Evolutionary conservation across 305 asterid genomes (phyloP), one percentile per base, ranked within the genome.

Genomic region (Plantago lanceolata): DNA sequence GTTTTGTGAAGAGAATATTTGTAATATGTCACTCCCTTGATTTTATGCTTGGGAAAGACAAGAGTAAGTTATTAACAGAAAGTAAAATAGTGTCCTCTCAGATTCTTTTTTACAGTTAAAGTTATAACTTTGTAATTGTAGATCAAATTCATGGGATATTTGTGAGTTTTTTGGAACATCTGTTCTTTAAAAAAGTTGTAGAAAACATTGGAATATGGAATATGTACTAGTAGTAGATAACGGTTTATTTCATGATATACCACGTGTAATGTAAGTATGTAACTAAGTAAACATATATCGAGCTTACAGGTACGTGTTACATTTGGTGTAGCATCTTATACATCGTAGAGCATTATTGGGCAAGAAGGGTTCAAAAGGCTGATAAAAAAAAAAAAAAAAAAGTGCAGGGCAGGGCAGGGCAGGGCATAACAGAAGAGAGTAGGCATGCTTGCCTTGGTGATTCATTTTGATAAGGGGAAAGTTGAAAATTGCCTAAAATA

Each of bases 311-410:
- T n/a, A n/a, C n/a, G n/a, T n/a, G n/a, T n/a, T n/a, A n/a, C n/a
- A n/a, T n/a, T n/a, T n/a, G n/a, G n/a, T n/a, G n/a, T n/a, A n/a
- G n/a, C n/a, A n/a, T n/a, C n/a, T n/a, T n/a, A n/a, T n/a, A n/a
- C n/a, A n/a, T n/a, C n/a, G n/a, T n/a, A 20, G 28, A 63, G 24
- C 31, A 52, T 57, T 55, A 64, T 57, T 48, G 63, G 18, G 55
- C 56, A 65, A 71, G 84, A 79, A 67, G 47, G 44, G 65, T 79
- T 75, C 81, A 75, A 79, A 69, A 69, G 64, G 73, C n/a, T n/a
- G n/a, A n/a, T n/a, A n/a, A n/a, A n/a, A n/a, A n/a, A n/a, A n/a
- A n/a, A n/a, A n/a, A n/a, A n/a, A n/a, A n/a, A n/a, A n/a, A n/a
- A n/a, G n/a, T n/a, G n/a, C n/a, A n/a, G n/a, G 19, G 70, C 45